These are phyloP conservation scores for Scopulariopsis brevicaulis DNA, from an alignment of 2,329 filamentous ascomycete genomes.

Conservation along the genomic window DNA sequence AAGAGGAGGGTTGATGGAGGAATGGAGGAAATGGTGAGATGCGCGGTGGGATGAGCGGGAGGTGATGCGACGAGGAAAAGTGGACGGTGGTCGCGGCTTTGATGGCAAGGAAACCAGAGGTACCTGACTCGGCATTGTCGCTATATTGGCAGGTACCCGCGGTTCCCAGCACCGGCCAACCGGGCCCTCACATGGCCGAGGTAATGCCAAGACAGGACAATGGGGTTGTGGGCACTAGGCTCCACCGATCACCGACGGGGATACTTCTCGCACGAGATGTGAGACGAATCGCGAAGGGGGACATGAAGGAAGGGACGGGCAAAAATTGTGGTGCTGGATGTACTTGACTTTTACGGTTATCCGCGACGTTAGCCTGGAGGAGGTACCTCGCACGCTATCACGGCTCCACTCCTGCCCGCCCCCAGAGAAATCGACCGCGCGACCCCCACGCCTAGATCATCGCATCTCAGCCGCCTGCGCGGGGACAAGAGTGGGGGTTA, in stretches of 20 bases:
- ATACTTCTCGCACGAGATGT: too few relatives aligned
- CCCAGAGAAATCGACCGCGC: not conserved
- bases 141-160: not conserved
- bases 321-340: too few relatives aligned
- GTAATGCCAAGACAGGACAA: not conserved
- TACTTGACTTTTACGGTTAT: too few relatives aligned
- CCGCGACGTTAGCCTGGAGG: too few relatives aligned
- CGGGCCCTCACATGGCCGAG: not conserved
- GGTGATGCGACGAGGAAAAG: not conserved
- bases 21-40: not conserved
- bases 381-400: too few relatives aligned
- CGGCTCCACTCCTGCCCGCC: not conserved
- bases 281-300: too few relatives aligned
- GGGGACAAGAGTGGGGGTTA: not conserved
- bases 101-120: not conserved
- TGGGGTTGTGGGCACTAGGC: not conserved
- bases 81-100: not conserved
- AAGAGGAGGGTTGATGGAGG: not conserved
- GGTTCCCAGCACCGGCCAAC: not conserved
- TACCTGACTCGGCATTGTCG: not conserved
- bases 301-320: too few relatives aligned
- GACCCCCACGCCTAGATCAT: not conserved
- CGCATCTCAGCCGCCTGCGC: not conserved
- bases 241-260: not conserved
- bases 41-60: not conserved